A percentile compares a stretch with the other conserved stretches of the same genome.
These are phyloP conservation scores for Trametes sp. DNA, from an alignment of 1,284 basidiomycete genomes.

Conservation along the genomic window DNA sequence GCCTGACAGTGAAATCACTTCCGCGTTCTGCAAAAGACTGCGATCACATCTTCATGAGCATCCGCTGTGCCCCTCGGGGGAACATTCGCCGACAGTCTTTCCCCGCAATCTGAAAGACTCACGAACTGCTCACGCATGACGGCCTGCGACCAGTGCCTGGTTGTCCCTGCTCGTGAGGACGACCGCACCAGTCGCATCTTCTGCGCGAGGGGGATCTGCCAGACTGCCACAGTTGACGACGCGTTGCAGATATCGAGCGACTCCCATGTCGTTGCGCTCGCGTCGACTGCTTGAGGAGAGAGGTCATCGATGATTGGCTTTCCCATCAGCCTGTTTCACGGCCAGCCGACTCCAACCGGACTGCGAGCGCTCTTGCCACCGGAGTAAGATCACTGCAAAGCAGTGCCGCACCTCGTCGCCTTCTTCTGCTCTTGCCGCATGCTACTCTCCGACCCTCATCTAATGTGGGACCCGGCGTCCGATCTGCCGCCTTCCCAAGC, in stretches of 20 bases:
- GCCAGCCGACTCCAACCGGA: slow-evolving; percentile 3
- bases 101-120: too few relatives aligned
- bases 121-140: too few relatives aligned
- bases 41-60: too few relatives aligned
- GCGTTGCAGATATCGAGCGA: too few relatives aligned
- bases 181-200: not conserved
- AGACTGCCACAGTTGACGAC: too few relatives aligned
- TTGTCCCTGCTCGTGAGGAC: not conserved
- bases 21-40: too few relatives aligned
- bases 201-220: too few relatives aligned
- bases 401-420: not conserved
- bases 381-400: not conserved
- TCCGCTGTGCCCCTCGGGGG: too few relatives aligned
- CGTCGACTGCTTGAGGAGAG: too few relatives aligned
- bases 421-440: not conserved
- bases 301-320: not conserved
- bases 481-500: slow-evolving; percentile 3
- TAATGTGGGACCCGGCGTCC: slow-evolving; percentile 3
- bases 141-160: too few relatives aligned
- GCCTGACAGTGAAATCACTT: too few relatives aligned
- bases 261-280: not conserved
- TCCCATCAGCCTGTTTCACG: not conserved
- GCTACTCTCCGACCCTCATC: not conserved
- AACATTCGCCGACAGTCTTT: too few relatives aligned
- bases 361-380: not conserved